phyloP scores from a whole-genome alignment of 345 rosid genomes.

The Populus euphratica region DNA sequence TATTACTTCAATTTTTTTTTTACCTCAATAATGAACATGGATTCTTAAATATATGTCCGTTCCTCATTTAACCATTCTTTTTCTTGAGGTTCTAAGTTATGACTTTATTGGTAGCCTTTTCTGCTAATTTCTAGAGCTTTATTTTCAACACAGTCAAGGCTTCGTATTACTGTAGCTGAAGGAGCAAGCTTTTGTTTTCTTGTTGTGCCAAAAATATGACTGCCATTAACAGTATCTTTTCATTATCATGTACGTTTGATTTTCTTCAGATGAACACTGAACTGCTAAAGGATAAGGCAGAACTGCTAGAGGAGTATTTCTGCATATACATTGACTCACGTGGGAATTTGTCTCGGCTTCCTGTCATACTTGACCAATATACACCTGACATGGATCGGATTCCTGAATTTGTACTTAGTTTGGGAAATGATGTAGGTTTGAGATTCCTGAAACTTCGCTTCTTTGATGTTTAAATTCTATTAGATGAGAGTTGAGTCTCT shows the following conservation, averaged over 20 bases:
- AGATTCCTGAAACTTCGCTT: slow-evolving; percentile 1
- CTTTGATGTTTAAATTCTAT: not conserved
- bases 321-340: slow-evolving; percentile 56
- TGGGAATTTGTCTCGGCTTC: slow-evolving; percentile 78
- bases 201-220: not conserved
- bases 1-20: not conserved
- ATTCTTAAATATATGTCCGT: not conserved
- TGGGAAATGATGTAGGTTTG: slow-evolving; percentile 92
- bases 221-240: not conserved
- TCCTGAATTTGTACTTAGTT: slow-evolving; percentile 81
- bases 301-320: slow-evolving; percentile 86
- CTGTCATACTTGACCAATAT: slow-evolving; percentile 89
- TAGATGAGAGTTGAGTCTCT: not conserved
- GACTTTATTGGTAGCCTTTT: no score
- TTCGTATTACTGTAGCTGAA: no score
- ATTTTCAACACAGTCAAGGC: not conserved
- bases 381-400: slow-evolving; percentile 93
- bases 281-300: slow-evolving; percentile 70
- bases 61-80: not conserved
- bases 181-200: not conserved
- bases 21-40: not conserved
- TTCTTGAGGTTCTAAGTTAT: not conserved
- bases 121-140: no score
- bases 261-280: slow-evolving; percentile 67
- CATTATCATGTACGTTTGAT: slow-evolving; percentile 5